Percentiles rank a stretch among this genome's conserved stretches.
phyloP scores from a whole-genome alignment of 2,329 filamentous ascomycete species.

The Trichoderma atroviride region DNA sequence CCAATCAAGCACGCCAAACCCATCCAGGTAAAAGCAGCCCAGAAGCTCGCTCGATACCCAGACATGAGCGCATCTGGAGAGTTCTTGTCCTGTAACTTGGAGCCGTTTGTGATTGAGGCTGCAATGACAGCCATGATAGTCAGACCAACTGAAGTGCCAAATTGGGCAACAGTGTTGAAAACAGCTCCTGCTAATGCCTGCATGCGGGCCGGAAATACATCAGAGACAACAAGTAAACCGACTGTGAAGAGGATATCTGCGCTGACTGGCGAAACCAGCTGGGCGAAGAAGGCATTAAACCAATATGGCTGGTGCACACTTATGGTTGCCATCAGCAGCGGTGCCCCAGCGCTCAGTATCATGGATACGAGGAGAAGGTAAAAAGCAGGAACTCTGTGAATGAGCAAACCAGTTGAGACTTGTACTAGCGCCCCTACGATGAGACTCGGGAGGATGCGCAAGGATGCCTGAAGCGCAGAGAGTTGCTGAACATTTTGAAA shows the following conservation, averaged over 20 bases:
- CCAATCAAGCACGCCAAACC: conserved; percentile 40
- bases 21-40: conserved; percentile 52
- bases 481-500: conserved; percentile 53
- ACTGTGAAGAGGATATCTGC: conserved; percentile 58
- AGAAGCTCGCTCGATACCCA: conserved; percentile 57
- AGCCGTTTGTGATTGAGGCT: conserved; percentile 47
- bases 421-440: conserved; percentile 49
- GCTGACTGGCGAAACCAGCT: conserved; percentile 49
- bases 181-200: conserved; percentile 63
- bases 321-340: conserved; percentile 58
- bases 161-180: conserved; percentile 61
- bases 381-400: conserved; percentile 43
- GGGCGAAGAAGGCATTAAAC: conserved; percentile 48
- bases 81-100: conserved; percentile 30
- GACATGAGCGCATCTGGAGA: conserved; percentile 46
- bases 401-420: conserved; percentile 47
- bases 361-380: conserved; percentile 45
- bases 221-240: conserved; percentile 56
- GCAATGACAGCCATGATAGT: conserved; percentile 54
- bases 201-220: conserved; percentile 55
- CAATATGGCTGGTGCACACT: conserved; percentile 54
- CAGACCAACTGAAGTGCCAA: conserved; percentile 58
- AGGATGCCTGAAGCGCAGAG: conserved; percentile 49
- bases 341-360: conserved; percentile 49
- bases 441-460: conserved; percentile 52